Evolutionary conservation across 2,329 filamentous ascomycete species (phyloP).

Genomic region (Neopestalotiopsis sp.): DNA sequence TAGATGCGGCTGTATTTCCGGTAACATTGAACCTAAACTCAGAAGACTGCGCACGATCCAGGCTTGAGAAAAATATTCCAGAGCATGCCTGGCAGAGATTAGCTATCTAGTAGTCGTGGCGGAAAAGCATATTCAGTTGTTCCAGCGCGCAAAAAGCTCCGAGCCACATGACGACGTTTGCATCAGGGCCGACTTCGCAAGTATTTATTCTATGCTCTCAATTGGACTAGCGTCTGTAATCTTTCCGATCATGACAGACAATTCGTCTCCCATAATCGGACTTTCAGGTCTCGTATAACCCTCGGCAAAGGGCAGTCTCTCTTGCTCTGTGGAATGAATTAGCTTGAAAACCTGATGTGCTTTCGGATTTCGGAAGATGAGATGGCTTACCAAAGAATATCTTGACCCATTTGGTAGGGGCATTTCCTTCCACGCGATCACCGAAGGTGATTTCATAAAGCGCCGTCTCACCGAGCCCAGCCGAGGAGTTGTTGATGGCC

Average conservation of each 20-base stretch:
- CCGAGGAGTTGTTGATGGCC: slow-evolving; percentile 5
- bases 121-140: too few relatives aligned
- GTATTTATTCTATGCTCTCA: background rate
- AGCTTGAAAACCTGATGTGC: background rate
- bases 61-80: background rate
- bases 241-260: background rate
- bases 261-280: background rate
- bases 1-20: too few relatives aligned
- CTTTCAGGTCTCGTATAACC: background rate
- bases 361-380: background rate
- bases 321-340: background rate
- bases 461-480: background rate
- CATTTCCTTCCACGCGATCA: background rate
- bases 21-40: too few relatives aligned
- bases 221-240: background rate
- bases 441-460: slow-evolving; percentile 1
- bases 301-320: slow-evolving; percentile 4
- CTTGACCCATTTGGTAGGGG: background rate
- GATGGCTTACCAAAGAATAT: slow-evolving; percentile 6
- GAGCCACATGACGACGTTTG: too few relatives aligned
- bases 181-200: background rate
- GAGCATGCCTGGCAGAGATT: too few relatives aligned
- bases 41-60: too few relatives aligned
- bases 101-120: too few relatives aligned
- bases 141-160: too few relatives aligned